A percentile compares a stretch with the other conserved stretches of the same genome.
These are phyloP conservation scores for Phytophthora hybrid DNA, from an alignment of 352 stramenopile genomes.

Conservation along the genomic window DNA sequence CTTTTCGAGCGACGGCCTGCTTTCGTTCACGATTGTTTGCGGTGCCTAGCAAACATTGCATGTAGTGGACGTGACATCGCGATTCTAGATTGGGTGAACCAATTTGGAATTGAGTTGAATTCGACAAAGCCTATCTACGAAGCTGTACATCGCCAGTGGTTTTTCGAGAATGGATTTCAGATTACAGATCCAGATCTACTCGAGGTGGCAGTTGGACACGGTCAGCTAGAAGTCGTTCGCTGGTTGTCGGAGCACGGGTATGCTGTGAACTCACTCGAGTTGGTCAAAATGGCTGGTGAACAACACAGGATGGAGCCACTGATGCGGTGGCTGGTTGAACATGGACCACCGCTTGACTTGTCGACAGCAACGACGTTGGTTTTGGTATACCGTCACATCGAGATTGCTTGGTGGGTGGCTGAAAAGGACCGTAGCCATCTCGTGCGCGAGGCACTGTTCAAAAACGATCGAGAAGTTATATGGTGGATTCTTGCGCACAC, in stretches of 20 bases:
- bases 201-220: background rate
- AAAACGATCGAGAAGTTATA: background rate
- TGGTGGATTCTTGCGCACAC: background rate
- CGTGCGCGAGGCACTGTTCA: background rate
- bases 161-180: background rate
- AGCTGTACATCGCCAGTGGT: too few relatives aligned
- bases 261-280: background rate
- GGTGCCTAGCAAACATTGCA: too few relatives aligned
- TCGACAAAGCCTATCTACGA: too few relatives aligned
- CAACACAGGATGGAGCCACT: background rate
- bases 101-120: too few relatives aligned
- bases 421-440: background rate
- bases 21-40: too few relatives aligned
- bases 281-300: background rate
- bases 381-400: background rate
- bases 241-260: too few relatives aligned
- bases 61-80: too few relatives aligned
- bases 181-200: background rate
- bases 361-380: background rate
- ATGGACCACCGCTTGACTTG: background rate
- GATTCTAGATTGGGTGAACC: too few relatives aligned
- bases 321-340: background rate
- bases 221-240: background rate
- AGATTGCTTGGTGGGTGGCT: background rate
- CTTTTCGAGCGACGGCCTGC: background rate